phyloP scores from a whole-genome alignment of 306 rosid genomes.

The Cucurbita ficifolia region DNA sequence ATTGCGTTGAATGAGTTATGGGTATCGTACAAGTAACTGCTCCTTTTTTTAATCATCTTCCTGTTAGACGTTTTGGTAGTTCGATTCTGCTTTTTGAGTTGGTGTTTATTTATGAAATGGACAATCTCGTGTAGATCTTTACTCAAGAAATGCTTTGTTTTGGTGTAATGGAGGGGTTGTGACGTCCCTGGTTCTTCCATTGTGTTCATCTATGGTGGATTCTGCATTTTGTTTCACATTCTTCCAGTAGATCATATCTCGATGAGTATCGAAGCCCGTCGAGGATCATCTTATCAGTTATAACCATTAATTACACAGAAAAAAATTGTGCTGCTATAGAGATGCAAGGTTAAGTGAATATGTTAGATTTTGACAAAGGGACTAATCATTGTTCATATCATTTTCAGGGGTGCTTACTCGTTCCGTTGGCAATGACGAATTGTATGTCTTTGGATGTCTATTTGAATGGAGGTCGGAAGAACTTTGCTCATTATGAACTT shows the following conservation, averaged over 20 bases:
- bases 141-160: neutral
- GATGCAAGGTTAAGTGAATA: neutral
- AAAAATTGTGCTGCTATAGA: neutral
- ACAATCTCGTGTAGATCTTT: neutral
- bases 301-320: neutral
- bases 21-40: conserved; percentile 27
- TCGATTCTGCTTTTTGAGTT: neutral
- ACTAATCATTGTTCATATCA: conserved; percentile 1
- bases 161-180: neutral
- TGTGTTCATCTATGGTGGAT: neutral
- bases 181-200: neutral
- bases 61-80: conserved; percentile 15
- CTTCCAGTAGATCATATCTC: neutral
- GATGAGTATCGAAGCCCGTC: neutral
- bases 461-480: conserved; percentile 37
- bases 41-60: conserved; percentile 14
- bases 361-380: conserved; percentile 14
- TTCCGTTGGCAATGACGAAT: conserved; percentile 25
- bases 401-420: conserved; percentile 31
- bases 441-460: conserved; percentile 20
- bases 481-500: conserved; percentile 25
- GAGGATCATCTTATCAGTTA: neutral
- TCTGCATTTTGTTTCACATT: neutral
- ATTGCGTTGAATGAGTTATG: conserved; percentile 23
- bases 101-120: neutral